phyloP scores from a whole-genome alignment of 768 basidiomycete species.

The Termitomyces sp. region DNA sequence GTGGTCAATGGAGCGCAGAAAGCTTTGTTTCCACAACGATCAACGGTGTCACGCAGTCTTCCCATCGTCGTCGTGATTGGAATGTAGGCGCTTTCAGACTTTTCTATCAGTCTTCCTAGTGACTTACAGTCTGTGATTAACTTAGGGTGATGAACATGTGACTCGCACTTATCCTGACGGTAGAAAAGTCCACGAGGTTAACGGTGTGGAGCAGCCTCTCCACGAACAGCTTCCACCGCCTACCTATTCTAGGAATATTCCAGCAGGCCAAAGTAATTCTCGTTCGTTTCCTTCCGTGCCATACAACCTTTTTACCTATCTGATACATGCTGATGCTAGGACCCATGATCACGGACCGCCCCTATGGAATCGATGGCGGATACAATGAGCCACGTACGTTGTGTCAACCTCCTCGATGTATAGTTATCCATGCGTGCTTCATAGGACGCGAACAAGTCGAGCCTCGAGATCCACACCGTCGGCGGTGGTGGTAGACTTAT shows the following conservation, averaged over 20 bases:
- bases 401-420: neutral
- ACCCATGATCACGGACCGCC: conserved; percentile 14
- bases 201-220: conserved; percentile 51
- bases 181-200: conserved; percentile 57
- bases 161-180: conserved; percentile 65
- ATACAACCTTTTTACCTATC: neutral
- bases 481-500: neutral
- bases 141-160: conserved; percentile 72
- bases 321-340: neutral
- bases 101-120: conserved; percentile 1
- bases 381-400: conserved; percentile 11
- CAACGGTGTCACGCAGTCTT: conserved; percentile 66
- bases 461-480: neutral
- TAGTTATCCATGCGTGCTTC: neutral
- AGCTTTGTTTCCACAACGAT: conserved; percentile 51
- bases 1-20: conserved; percentile 43
- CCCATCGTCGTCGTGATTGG: conserved; percentile 49
- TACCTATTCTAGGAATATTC: conserved; percentile 14
- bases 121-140: neutral
- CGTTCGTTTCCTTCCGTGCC: conserved; percentile 15
- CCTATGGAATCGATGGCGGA: conserved; percentile 9
- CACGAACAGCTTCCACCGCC: conserved; percentile 15
- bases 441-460: neutral
- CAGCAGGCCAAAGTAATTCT: conserved; percentile 9
- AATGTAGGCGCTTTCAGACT: conserved; percentile 37